Evolutionary conservation across 139 green algal species (phyloP).

Genomic region (Coccomyxa sp.): DNA sequence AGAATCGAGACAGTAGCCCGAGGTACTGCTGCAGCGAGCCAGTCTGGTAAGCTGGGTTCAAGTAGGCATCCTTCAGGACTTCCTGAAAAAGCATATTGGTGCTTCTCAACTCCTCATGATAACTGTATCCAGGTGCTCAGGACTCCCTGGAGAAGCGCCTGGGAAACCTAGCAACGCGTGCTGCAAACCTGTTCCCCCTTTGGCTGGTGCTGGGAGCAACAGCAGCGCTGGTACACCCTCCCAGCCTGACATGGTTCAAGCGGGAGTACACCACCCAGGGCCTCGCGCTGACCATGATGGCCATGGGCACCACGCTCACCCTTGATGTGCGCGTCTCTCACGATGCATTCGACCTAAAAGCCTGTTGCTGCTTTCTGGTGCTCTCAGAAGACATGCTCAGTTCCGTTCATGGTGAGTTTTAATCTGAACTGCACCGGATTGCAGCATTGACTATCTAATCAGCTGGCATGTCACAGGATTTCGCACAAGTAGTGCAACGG

Average conservation of each 20-base stretch:
- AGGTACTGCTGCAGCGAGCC: too few relatives aligned
- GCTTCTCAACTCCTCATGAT: too few relatives aligned
- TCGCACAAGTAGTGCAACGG: constrained; percentile 13
- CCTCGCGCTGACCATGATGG: constrained; percentile 63
- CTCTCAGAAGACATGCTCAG: too few relatives aligned
- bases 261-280: constrained; percentile 31
- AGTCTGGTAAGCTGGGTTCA: too few relatives aligned
- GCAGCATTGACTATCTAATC: neutral
- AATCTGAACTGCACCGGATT: too few relatives aligned
- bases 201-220: neutral
- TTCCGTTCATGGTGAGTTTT: too few relatives aligned
- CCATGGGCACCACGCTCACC: constrained; percentile 68
- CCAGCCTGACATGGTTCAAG: constrained; percentile 49
- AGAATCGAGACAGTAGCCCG: too few relatives aligned
- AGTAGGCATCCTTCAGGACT: too few relatives aligned
- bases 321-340: constrained; percentile 12
- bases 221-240: constrained; percentile 37
- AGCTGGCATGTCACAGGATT: constrained; percentile 9
- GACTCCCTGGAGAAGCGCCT: neutral
- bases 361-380: too few relatives aligned
- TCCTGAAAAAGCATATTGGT: too few relatives aligned
- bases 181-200: constrained; percentile 6
- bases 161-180: neutral
- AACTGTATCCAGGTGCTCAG: neutral
- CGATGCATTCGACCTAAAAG: too few relatives aligned